A percentile compares a stretch with the other conserved stretches of the same genome.
Evolutionary conservation across 345 rosid species (phyloP).

Genomic region (Boechera divaricarpa): DNA sequence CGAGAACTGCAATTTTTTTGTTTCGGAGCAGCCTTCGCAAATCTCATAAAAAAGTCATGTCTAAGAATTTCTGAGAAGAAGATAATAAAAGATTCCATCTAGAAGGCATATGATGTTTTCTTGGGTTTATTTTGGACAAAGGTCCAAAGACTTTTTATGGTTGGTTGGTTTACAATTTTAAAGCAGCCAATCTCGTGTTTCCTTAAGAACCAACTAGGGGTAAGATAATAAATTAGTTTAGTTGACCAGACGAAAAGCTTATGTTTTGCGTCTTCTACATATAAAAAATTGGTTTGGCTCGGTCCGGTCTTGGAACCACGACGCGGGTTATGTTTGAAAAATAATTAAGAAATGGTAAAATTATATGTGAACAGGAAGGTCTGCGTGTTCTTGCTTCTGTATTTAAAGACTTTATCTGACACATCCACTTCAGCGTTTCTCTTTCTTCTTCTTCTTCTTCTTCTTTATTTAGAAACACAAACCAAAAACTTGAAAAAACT

Average conservation of each 20-base stretch:
- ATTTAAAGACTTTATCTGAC: slow-evolving; percentile 13
- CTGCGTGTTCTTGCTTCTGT: slow-evolving; percentile 32
- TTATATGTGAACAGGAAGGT: neutral
- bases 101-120: neutral
- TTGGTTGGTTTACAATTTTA: neutral
- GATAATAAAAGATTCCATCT: neutral
- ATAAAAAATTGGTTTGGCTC: neutral
- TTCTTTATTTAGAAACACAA: slow-evolving; percentile 1
- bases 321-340: slow-evolving; percentile 31
- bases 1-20: neutral
- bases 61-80: slow-evolving; percentile 11
- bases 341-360: neutral
- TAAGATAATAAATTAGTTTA: neutral
- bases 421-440: slow-evolving; percentile 3
- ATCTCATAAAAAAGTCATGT: neutral
- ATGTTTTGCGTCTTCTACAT: neutral
- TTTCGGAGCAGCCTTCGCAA: neutral
- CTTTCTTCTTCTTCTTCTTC: slow-evolving; percentile 7
- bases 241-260: slow-evolving; percentile 17
- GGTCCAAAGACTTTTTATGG: neutral
- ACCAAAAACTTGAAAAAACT: neutral
- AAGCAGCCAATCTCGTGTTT: neutral
- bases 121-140: slow-evolving; percentile 5
- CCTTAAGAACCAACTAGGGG: neutral
- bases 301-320: slow-evolving; percentile 22